Base-by-base conservation (phyloP, 148 eudicot genomes). In the Vaccinium myrtillus region DNA sequence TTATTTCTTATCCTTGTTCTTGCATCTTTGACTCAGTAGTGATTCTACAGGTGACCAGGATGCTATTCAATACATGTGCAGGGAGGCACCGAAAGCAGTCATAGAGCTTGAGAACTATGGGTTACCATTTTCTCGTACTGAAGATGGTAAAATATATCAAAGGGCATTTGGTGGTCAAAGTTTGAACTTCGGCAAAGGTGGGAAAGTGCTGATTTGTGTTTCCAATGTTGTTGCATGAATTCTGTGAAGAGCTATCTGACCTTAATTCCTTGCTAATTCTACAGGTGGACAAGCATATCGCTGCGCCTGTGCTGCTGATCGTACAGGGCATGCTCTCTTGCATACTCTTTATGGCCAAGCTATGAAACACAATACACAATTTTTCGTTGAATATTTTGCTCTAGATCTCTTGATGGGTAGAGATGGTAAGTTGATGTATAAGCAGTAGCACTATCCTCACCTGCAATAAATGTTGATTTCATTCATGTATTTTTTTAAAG, bases 111-210 rank as follows among this genome's bases (percentile, higher is more conserved):
- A 97, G 86, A 94, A 97, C 85, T 97, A 97, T 88, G 99, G 99
- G 8, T 85, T 97, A 23, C 99, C 98, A 67, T 97, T 97, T 87
- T 97, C 99, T 61, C 93, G 99, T 76, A 97, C 99, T 74, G 99
- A 97, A 92, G 99, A 97, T 36, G 99, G 99, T 53, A 97, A 88
- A 90, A 97, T 97, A 80, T 97, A 97, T 90, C 99, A 97, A 78
- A 95, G 99, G 84, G 99, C 99, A 27, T 97, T 97, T 90, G 99
- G 99, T 86, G 99, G 99, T 87, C 99, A 97, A 91, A 97, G 99
- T 84, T 89, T 97, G 79, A 87, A 97, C 83, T 97, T 97, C 83
- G 99, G 99, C 81, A 97, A 95, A 93, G 99, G 99, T 94, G 58
- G 73, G 91, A 53, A 53, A 83, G 43, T 69, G 50, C 73, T 70